Evolutionary conservation across 768 basidiomycete genomes (phyloP).

Genomic region (Filobasidium wieringae): DNA sequence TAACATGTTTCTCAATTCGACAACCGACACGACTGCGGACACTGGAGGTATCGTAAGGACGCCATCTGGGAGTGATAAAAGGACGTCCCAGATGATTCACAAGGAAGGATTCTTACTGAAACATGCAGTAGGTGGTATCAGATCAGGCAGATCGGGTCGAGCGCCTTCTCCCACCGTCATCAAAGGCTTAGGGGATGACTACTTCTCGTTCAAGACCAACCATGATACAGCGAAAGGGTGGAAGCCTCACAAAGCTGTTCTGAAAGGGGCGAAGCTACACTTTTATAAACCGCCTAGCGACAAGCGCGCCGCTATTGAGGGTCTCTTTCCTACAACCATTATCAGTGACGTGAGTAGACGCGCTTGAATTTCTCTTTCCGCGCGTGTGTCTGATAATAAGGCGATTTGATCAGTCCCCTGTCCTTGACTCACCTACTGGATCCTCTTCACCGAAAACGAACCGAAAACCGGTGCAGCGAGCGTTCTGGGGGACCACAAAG

Average conservation of each 20-base stretch:
- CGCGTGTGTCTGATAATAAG: neutral
- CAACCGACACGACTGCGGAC: neutral
- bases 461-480: constrained; percentile 45
- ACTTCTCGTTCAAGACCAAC: constrained; percentile 15
- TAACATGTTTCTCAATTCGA: neutral
- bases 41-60: neutral
- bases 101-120: constrained; percentile 63
- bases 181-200: constrained; percentile 1
- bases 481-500: constrained; percentile 63
- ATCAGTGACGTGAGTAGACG: constrained; percentile 31
- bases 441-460: constrained; percentile 33
- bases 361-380: neutral
- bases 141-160: neutral
- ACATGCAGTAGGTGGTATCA: constrained; percentile 1
- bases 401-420: neutral
- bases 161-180: constrained; percentile 34
- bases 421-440: neutral
- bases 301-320: constrained; percentile 52
- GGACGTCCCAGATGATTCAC: constrained; percentile 61
- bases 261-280: constrained; percentile 73
- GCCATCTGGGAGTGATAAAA: constrained; percentile 1
- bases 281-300: constrained; percentile 77
- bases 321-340: constrained; percentile 59
- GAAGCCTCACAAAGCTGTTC: constrained; percentile 70
- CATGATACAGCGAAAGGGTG: constrained; percentile 54